Evolutionary conservation across 2,329 filamentous ascomycete genomes (phyloP).

Genomic region (Neofusicoccum umdonicola): DNA sequence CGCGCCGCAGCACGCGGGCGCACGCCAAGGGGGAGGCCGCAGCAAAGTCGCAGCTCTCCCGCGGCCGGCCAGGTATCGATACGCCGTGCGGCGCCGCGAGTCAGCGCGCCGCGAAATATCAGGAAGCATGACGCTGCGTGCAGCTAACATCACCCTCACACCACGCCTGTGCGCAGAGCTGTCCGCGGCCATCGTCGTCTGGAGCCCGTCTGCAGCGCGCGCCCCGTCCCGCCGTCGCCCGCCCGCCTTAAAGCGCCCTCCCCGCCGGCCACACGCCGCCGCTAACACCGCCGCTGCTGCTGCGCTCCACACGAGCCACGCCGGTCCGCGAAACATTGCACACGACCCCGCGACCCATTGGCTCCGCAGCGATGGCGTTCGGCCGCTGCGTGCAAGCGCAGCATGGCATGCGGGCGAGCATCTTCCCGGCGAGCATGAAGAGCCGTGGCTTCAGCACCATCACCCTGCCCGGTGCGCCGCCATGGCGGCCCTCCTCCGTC

Average conservation of each 20-base stretch:
- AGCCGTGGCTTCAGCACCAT: background rate
- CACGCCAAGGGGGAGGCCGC: background rate
- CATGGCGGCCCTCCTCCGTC: constrained; percentile 58
- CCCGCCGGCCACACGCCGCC: background rate
- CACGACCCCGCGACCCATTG: background rate
- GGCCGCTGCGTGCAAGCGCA: background rate
- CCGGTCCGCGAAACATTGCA: background rate
- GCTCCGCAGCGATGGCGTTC: constrained; percentile 3
- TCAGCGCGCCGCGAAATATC: background rate
- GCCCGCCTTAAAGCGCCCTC: background rate
- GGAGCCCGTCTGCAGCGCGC: background rate
- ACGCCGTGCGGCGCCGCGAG: background rate
- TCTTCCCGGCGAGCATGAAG: background rate
- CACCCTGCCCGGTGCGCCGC: constrained; percentile 40
- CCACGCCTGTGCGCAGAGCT: background rate
- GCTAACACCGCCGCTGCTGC: background rate
- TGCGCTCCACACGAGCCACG: background rate
- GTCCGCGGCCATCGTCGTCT: background rate
- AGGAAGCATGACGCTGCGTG: constrained; percentile 8
- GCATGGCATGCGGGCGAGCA: background rate
- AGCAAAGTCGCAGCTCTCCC: background rate
- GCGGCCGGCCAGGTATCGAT: no score
- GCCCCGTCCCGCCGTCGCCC: background rate
- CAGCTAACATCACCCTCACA: constrained; percentile 6
- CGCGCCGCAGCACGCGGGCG: background rate